phyloP scores from a whole-genome alignment of 768 basidiomycete species.

The Coprinopsis marcescibilis region DNA sequence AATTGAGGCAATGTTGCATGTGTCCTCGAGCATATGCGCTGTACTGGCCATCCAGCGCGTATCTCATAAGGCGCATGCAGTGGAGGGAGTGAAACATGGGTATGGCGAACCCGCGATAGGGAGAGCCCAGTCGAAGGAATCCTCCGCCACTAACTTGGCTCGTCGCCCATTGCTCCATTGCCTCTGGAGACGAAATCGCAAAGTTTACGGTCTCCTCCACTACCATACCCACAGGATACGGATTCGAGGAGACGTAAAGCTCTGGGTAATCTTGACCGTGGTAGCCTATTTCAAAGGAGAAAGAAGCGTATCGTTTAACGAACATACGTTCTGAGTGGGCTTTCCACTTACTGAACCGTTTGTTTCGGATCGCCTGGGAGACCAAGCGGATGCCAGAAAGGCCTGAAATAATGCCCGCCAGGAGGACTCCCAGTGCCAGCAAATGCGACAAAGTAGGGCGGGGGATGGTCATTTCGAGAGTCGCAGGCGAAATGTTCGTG shows the following conservation, averaged over 20 bases:
- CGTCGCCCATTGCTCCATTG: slow-evolving; percentile 7
- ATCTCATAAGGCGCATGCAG: slow-evolving; percentile 17
- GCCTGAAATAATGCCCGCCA: no score
- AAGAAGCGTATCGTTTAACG: no score
- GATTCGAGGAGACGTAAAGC: neutral
- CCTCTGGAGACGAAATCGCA: neutral
- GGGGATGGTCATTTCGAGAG: no score
- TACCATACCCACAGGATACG: slow-evolving; percentile 1
- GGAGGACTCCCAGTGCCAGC: no score
- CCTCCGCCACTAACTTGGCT: slow-evolving; percentile 13
- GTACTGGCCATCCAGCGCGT: neutral
- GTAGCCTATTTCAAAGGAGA: neutral
- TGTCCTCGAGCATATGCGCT: slow-evolving; percentile 14
- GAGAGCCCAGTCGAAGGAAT: slow-evolving; percentile 28
- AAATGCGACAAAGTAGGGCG: no score
- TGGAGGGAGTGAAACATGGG: slow-evolving; percentile 35
- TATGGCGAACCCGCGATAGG: slow-evolving; percentile 28
- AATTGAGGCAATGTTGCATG: slow-evolving; percentile 31
- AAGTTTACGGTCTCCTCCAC: slow-evolving; percentile 1
- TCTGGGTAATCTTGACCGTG: neutral
- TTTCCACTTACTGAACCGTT: no score
- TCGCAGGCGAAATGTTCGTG: no score
- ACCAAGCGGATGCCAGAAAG: no score
- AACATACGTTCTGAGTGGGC: no score
- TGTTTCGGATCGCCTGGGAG: no score